phyloP scores from a whole-genome alignment of 2,329 filamentous ascomycete genomes.

The Beauveria sp. region DNA sequence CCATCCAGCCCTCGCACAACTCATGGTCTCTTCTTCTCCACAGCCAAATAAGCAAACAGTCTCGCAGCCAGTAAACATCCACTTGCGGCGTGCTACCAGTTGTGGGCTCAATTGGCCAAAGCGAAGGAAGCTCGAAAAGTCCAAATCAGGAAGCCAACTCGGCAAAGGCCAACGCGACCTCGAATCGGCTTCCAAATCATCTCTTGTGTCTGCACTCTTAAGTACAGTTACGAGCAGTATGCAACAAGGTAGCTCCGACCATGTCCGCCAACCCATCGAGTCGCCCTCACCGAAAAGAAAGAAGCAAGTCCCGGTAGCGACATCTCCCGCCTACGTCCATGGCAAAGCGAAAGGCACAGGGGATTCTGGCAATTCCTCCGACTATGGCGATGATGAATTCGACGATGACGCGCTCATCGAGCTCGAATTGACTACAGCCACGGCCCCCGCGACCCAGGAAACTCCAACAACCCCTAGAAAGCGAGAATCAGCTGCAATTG shows the following conservation, averaged over 20 bases:
- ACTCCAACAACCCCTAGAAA: constrained; percentile 10
- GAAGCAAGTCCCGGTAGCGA: constrained; percentile 3
- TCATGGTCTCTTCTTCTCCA: constrained; percentile 65
- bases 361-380: constrained; percentile 27
- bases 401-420: constrained; percentile 53
- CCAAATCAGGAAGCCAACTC: constrained; percentile 28
- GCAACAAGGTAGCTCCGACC: constrained; percentile 31
- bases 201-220: constrained; percentile 55
- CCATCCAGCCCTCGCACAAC: constrained; percentile 53
- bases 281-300: constrained; percentile 40
- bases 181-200: constrained; percentile 47
- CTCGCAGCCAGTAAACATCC: constrained; percentile 32
- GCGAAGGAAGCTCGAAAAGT: constrained; percentile 50
- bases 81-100: constrained; percentile 58
- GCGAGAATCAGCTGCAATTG: constrained; percentile 11
- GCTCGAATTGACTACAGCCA: constrained; percentile 38
- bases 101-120: constrained; percentile 68
- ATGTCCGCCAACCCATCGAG: constrained; percentile 24
- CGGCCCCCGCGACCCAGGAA: constrained; percentile 18
- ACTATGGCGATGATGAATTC: constrained; percentile 50
- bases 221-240: constrained; percentile 55
- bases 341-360: constrained; percentile 1
- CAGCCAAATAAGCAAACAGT: constrained; percentile 42
- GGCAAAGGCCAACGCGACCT: constrained; percentile 30
- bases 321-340: neutral